Evolutionary conservation across 768 basidiomycete genomes (phyloP), one percentile per base, ranked within the genome.

Genomic region (Suillus variegatus): DNA sequence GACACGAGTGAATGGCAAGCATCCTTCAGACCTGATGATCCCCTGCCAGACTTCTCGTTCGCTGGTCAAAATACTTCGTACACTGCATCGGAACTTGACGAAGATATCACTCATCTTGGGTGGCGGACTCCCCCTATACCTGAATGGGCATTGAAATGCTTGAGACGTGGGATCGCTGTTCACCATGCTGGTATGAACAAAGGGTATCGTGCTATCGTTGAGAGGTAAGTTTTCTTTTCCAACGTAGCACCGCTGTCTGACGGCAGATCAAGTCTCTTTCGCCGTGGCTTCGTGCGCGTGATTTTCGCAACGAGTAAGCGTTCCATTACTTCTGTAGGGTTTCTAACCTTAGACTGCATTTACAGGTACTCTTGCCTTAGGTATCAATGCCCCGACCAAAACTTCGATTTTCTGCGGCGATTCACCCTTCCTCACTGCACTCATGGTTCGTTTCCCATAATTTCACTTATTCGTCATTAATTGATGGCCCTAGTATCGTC

Each of bases 111-210:
- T 10, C 65, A 76, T 1, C 74, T 90, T 56, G 32, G 3, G 32
- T 5, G 32, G 32, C 32, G 32, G 28, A 28, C 3, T 4, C 28
- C 28, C 28, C 28, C 28, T 28, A 28, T 4, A 4, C 81, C 79
- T 2, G 32, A 56, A n/a, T 86, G 85, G 84, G 80, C 82, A 6
- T 61, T 86, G 32, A 65, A 63, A 13, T 86, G 85, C 7, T 74
- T 92, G 57, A 72, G 74, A 58, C 79, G 90, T 40, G 90, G 90
- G 38, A 83, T 92, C 36, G 90, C 84, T 0, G 83, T 92, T 13
- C 90, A 92, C 68, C 90, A 91, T 72, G 70, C 86, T 10, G 90
- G 90, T 25, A 88, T 92, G 88, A 84, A 85, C 66, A 88, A 84
- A 70, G 74, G 74, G 1, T 91, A 91, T 71, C 75, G 88, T 49